Evolutionary conservation across 139 green algal genomes (phyloP), one percentile per base, ranked within the genome.

Genomic region (Pleodorina starrii): DNA sequence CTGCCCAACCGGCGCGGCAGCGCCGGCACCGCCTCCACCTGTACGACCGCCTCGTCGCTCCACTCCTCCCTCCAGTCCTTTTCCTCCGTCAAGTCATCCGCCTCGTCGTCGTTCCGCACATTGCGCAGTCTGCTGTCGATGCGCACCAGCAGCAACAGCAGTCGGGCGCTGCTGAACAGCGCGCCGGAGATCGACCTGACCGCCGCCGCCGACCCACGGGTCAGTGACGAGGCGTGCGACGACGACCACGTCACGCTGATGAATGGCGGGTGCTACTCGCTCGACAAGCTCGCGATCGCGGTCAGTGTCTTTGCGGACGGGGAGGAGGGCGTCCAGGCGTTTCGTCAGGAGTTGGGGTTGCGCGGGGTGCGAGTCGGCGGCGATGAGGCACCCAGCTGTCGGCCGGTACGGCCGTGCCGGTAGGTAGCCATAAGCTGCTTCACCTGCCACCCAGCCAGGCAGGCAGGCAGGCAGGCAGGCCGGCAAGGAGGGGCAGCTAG

Each of bases 321-420:
- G n/a, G 66, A 75, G 35, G 66, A 75, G 66, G 66, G 66, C 9
- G 66, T 44, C 10, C 66, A 75, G 66, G 66, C 66, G n/a, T 44
- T 75, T 11, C 32, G n/a, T 11, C 66, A 75, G 11, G 66, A 75
- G 35, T 23, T 76, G 68, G 68, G 35, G 19, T 32, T 48, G 35
- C 68, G 68, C 1, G 68, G 68, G 38, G 68, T 76, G 68, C 68
- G 35, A 2, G 63, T 38, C 63, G 63, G 25, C 32, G 25, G 48
- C 48, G 48, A 12, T 12, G 48, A 57, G 48, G n/a, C n/a, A n/a
- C n/a, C 48, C 48, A 12, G 10, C 48, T 57, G 10, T 57, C 48
- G 48, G 48, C 48, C 48, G 48, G 11, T 57, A 12, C 48, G 12
- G 48, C 48, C 10, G 48, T 21, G 48, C 48, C 12, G 48, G 48